Conservation (phyloP, 768 basidiomycete genomes). For the Calocybe cyanea region DNA sequence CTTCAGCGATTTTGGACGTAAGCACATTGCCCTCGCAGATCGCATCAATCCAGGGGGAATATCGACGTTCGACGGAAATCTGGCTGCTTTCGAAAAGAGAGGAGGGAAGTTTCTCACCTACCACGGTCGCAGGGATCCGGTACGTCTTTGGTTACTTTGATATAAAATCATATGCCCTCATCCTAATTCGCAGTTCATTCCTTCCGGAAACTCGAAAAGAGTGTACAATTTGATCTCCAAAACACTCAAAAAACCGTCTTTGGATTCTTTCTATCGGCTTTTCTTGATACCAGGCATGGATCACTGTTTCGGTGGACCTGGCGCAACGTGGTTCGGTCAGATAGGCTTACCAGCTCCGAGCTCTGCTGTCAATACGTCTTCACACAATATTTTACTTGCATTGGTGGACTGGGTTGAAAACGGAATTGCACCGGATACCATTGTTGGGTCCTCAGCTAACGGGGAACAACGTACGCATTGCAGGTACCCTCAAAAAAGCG, state of each 20-base stretch:
- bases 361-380: constrained; percentile 7
- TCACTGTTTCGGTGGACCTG: constrained; percentile 10
- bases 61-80: too few relatives aligned
- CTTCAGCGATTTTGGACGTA: constrained; percentile 9
- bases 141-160: too few relatives aligned
- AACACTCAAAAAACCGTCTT: constrained; percentile 5
- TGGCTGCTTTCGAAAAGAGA: too few relatives aligned
- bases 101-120: constrained; percentile 13
- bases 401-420: constrained; percentile 13
- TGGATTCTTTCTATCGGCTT: too few relatives aligned
- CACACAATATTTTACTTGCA: too few relatives aligned
- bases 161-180: too few relatives aligned
- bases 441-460: background rate
- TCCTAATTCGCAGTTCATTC: constrained; percentile 3
- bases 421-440: too few relatives aligned
- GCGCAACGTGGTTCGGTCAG: constrained; percentile 11
- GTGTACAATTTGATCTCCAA: constrained; percentile 5
- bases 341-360: too few relatives aligned
- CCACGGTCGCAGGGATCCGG: constrained; percentile 13
- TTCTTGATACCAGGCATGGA: constrained; percentile 11
- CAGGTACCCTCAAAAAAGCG: constrained; percentile 8
- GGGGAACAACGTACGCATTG: constrained; percentile 7
- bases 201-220: too few relatives aligned
- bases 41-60: too few relatives aligned
- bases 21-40: too few relatives aligned